These are phyloP conservation scores for Cyclotella choctawhatcheeana DNA, from an alignment of 108 stramenopile genomes.

Conservation along the genomic window DNA sequence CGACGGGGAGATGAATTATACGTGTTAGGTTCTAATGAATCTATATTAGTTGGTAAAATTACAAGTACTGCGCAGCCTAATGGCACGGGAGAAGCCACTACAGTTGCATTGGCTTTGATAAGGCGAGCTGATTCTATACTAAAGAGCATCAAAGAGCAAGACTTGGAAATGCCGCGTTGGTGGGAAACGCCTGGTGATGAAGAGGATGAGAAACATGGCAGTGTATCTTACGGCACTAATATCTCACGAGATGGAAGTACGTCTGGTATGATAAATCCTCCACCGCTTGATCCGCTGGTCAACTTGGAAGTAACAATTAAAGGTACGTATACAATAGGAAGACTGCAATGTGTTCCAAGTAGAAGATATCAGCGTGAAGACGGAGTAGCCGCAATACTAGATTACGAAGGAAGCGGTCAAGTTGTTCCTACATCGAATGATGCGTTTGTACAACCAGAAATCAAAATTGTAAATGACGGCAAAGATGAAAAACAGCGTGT, in stretches of 20 bases:
- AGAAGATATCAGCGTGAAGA: constrained; percentile 28
- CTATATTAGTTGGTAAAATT: constrained; percentile 70
- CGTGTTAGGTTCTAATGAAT: constrained; percentile 80
- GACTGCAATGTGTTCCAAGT: constrained; percentile 57
- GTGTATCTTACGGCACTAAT: constrained; percentile 5
- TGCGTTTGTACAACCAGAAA: constrained; percentile 3
- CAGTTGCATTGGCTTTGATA: constrained; percentile 68
- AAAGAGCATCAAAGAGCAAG: constrained; percentile 65
- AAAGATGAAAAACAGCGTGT: constrained; percentile 22
- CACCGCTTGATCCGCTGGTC: constrained; percentile 76
- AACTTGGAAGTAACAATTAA: constrained; percentile 79
- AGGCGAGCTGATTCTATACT: constrained; percentile 65
- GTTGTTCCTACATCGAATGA: constrained; percentile 12
- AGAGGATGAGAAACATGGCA: constrained; percentile 8
- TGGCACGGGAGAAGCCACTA: constrained; percentile 65
- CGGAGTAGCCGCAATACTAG: constrained; percentile 34
- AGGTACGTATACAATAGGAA: constrained; percentile 71
- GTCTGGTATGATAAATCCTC: constrained; percentile 67
- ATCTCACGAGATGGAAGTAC: constrained; percentile 20
- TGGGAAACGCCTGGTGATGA: constrained; percentile 42
- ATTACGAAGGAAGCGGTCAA: constrained; percentile 45
- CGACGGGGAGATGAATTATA: constrained; percentile 58
- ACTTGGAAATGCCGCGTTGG: constrained; percentile 57
- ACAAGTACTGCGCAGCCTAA: constrained; percentile 78
- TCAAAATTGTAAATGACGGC: constrained; percentile 6